These are phyloP conservation scores for Mallotus japonicus DNA, from an alignment of 441 rosid species.

Conservation along the genomic window DNA sequence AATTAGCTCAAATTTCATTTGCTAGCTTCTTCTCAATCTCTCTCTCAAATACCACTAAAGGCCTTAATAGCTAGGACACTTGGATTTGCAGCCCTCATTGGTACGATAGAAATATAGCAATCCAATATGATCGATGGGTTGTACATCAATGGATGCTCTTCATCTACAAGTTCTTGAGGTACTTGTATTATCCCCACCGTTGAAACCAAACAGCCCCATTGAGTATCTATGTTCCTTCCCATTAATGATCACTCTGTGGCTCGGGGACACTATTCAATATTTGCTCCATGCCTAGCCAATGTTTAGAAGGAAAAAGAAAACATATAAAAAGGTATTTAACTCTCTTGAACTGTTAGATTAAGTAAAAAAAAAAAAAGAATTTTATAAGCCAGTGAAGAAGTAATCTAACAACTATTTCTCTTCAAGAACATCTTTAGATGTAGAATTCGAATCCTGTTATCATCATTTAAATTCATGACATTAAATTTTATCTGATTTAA, in stretches of 20 bases:
- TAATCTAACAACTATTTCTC: no score
- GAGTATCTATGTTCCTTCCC: constrained; percentile 44
- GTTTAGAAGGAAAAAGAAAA: no score
- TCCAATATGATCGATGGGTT: constrained; percentile 49
- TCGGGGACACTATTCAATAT: constrained; percentile 47
- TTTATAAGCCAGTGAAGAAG: no score
- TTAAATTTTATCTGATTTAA: no score
- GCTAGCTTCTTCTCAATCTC: no score
- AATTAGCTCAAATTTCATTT: no score
- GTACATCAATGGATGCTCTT: constrained; percentile 46
- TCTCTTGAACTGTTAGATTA: no score
- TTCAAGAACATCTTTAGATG: no score
- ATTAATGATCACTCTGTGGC: constrained; percentile 44
- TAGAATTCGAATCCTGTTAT: no score
- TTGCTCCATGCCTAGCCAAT: constrained; percentile 52
- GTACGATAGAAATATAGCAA: constrained; percentile 43
- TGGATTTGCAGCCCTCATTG: constrained; percentile 44
- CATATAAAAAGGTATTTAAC: no score
- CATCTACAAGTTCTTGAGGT: constrained; percentile 45
- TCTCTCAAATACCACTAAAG: constrained; percentile 39
- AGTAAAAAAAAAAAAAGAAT: no score
- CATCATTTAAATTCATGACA: no score
- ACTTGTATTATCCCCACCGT: constrained; percentile 37
- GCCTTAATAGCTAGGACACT: constrained; percentile 50
- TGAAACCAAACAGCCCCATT: constrained; percentile 41